A percentile compares a stretch with the other conserved stretches of the same genome.
Conservation (phyloP, 108 stramenopile species). For the Fistulifera pelliculosa region DNA sequence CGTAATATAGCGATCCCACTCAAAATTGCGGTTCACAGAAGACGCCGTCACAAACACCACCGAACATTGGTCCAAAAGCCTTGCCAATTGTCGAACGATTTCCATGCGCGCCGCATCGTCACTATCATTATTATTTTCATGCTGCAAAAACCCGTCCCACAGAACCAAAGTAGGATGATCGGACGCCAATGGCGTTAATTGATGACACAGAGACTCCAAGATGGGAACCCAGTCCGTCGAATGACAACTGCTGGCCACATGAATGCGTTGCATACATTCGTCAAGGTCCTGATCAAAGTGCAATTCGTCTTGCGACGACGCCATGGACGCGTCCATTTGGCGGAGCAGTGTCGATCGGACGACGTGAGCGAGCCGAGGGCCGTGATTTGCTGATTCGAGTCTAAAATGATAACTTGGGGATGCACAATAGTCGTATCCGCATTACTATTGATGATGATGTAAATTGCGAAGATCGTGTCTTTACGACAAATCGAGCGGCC, state of each 20-base stretch:
- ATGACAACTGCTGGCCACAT: slow-evolving; percentile 3
- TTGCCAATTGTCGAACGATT: slow-evolving; percentile 11
- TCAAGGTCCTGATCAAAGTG: slow-evolving; percentile 11
- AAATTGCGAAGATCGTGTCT: slow-evolving; percentile 20
- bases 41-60: slow-evolving; percentile 5
- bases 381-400: slow-evolving; percentile 15
- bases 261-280: slow-evolving; percentile 23
- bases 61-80: slow-evolving; percentile 14
- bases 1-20: slow-evolving; percentile 1
- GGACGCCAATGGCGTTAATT: neutral
- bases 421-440: neutral
- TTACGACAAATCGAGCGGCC: slow-evolving; percentile 32
- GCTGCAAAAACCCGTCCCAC: slow-evolving; percentile 28
- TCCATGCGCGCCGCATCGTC: slow-evolving; percentile 5
- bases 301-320: neutral
- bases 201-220: slow-evolving; percentile 12
- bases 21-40: neutral
- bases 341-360: slow-evolving; percentile 17
- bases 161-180: slow-evolving; percentile 18
- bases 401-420: slow-evolving; percentile 24
- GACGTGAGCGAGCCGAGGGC: slow-evolving; percentile 9
- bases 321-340: slow-evolving; percentile 1
- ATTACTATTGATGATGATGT: slow-evolving; percentile 6
- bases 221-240: slow-evolving; percentile 13
- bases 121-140: neutral